Evolutionary conservation across 2,329 filamentous ascomycete genomes (phyloP).

Genomic region (Sporothrix phasma): DNA sequence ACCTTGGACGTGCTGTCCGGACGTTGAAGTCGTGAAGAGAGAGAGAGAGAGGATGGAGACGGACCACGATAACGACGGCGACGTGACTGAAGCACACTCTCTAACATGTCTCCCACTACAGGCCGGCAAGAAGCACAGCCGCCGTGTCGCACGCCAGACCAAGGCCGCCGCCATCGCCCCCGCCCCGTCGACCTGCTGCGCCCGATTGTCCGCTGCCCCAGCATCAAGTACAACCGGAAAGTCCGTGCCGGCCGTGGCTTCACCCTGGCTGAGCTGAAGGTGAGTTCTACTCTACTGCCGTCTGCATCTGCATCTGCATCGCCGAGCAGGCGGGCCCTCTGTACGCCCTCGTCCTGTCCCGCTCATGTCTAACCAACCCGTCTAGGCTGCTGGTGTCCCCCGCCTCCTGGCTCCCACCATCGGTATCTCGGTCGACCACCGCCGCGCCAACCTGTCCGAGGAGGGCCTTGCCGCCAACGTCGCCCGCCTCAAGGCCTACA

Average conservation of each 20-base stretch:
- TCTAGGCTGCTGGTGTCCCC: constrained; percentile 85
- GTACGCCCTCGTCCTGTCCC: background rate
- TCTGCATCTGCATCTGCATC: background rate
- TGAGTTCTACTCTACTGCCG: constrained; percentile 37
- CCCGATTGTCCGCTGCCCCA: constrained; percentile 94
- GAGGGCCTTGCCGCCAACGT: constrained; percentile 93
- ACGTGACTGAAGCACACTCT: no score
- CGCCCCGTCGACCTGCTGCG: constrained; percentile 95
- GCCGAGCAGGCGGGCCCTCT: no score
- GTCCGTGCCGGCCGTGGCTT: constrained; percentile 95
- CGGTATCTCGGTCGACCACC: constrained; percentile 92
- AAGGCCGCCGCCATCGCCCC: constrained; percentile 92
- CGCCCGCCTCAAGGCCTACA: constrained; percentile 95
- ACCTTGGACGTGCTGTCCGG: background rate
- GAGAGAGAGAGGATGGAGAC: background rate
- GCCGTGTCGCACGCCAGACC: constrained; percentile 80
- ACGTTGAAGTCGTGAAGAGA: background rate
- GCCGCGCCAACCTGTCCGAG: constrained; percentile 94
- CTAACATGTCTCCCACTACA: constrained; percentile 35
- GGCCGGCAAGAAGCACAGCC: constrained; percentile 92
- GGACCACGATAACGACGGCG: no score
- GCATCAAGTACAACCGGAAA: constrained; percentile 98
- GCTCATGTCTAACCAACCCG: background rate
- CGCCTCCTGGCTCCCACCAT: constrained; percentile 90
- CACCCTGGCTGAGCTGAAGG: constrained; percentile 96